Evolutionary conservation across 306 rosid genomes (phyloP), one percentile per base, ranked within the genome.

Genomic region (Pachyrhizus erosus): DNA sequence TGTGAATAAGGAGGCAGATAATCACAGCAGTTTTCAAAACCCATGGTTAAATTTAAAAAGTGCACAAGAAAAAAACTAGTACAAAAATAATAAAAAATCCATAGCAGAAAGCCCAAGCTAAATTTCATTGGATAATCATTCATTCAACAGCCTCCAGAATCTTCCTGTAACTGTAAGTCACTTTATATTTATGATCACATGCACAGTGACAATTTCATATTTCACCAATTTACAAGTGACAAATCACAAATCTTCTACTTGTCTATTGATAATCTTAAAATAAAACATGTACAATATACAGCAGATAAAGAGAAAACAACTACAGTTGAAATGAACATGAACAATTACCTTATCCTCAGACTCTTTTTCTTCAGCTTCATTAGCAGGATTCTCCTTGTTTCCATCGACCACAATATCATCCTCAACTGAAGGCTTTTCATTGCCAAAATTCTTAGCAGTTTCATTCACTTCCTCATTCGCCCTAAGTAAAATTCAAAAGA

Each of bases 291-390:
- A 13, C 1, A 11, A 45, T 26, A 45, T 40, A 33, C 9, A 66
- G 27, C 20, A 27, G 6, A 65, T 40, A 17, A 27, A 27, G 12
- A 65, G 42, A 5, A 65, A 27, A 66, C 7, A 3, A 43, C 12
- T 33, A 21, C 0, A 39, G 7, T 9, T 21, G 9, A 23, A 24
- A 37, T 37, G 26, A 51, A 49, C 9, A 51, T 37, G 61, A n/a
- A 52, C 46, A 27, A 7, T 49, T 42, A 92, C 97, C 94, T 92
- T 91, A 34, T 91, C 97, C 80, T 91, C 92, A 3, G 86, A 83
- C 68, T 92, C 89, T 85, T 87, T 86, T 86, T 89, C 89, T 65
- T 87, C 91, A 0, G 89, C 69, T 65, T 89, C 97, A 66, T 80
- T 77, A 54, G 73, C 89, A 54, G 92, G 84, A 43, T 17, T 82